Conservation (phyloP, 306 rosid species). For the Trifolium pratense region DNA sequence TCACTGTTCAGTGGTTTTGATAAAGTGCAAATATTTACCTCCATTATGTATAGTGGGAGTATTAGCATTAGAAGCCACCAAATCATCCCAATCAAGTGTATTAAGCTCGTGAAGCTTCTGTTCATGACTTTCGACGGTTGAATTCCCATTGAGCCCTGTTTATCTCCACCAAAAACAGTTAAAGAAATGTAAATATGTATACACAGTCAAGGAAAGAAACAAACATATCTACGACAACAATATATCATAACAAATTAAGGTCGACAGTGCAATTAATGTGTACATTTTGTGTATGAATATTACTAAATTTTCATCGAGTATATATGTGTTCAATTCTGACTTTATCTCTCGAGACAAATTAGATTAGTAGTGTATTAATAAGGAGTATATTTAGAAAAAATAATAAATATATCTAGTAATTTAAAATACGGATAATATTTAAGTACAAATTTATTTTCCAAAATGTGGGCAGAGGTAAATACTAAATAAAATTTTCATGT, state of each 20-base stretch:
- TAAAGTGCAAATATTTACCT: conserved; percentile 63
- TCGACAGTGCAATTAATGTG: too few species aligned
- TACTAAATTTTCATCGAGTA: background rate
- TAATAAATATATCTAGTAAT: too few species aligned
- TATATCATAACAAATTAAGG: background rate
- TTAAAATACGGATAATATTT: too few species aligned
- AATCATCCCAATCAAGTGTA: conserved; percentile 98
- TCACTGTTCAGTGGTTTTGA: conserved; percentile 27
- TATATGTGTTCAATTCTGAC: background rate
- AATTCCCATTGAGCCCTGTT: conserved; percentile 56
- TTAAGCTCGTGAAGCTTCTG: conserved; percentile 82
- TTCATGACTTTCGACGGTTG: conserved; percentile 59
- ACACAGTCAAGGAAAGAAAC: conserved; percentile 34
- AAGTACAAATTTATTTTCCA: too few species aligned
- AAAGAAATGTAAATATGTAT: conserved; percentile 40
- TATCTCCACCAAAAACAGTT: conserved; percentile 42
- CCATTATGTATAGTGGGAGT: conserved; percentile 46
- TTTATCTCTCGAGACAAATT: too few species aligned
- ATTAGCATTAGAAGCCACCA: conserved; percentile 62
- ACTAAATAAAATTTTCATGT: conserved; percentile 7
- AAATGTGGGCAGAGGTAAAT: background rate
- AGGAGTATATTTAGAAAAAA: too few species aligned
- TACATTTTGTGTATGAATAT: too few species aligned
- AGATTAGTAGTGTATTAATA: too few species aligned
- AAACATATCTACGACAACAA: background rate